Conservation (phyloP, 129 eudicot species). For the Flaveria brownii region DNA sequence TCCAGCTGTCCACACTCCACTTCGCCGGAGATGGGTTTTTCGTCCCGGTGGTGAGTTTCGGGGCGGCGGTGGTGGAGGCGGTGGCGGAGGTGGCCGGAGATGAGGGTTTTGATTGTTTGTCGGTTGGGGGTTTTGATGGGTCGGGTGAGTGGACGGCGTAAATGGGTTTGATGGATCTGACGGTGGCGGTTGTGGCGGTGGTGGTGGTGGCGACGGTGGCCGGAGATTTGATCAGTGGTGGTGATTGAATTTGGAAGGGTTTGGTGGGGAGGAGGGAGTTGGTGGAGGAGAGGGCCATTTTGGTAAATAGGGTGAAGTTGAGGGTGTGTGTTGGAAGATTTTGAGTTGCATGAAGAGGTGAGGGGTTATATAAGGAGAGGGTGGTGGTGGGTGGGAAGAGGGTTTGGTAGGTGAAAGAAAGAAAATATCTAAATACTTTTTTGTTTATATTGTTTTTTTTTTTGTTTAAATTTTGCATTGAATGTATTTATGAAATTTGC, state of each 20-base stretch:
- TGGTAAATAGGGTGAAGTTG: neutral
- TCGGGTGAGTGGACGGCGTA: conserved; percentile 78
- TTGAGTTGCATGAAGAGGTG: conserved; percentile 4
- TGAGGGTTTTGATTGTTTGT: conserved; percentile 30
- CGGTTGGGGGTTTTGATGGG: conserved; percentile 46
- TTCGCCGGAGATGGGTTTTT: conserved; percentile 14
- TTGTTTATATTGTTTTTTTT: neutral
- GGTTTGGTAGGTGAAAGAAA: conserved; percentile 29
- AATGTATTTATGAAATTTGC: too few relatives aligned
- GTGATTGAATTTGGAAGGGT: conserved; percentile 35
- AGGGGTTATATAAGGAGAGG: neutral
- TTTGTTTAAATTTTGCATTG: too few relatives aligned
- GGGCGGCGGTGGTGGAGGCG: conserved; percentile 38
- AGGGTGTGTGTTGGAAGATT: conserved; percentile 6
- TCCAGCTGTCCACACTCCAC: conserved; percentile 84
- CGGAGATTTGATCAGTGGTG: conserved; percentile 34
- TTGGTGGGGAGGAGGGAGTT: conserved; percentile 55
- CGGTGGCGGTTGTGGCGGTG: conserved; percentile 15
- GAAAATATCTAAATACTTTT: neutral
- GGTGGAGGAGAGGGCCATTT: conserved; percentile 35
- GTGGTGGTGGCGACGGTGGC: conserved; percentile 44
- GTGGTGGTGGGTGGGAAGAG: neutral
- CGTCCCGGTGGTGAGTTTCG: conserved; percentile 29
- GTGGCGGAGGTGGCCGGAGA: conserved; percentile 46
- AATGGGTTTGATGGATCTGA: conserved; percentile 47